Evolutionary conservation across 148 eudicot species (phyloP).

Genomic region (Dysphania ambrosioides): DNA sequence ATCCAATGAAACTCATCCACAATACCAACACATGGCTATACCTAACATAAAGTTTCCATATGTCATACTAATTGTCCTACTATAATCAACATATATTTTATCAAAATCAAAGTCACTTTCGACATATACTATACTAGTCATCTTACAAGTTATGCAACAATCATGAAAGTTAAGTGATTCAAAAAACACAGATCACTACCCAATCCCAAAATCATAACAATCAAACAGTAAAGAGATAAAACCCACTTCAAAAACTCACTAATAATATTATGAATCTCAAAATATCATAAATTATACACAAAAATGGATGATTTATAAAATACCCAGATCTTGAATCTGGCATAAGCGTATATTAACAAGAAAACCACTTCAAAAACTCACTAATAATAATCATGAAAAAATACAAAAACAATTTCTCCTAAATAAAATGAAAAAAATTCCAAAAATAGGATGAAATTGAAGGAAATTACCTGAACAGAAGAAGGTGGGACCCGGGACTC

Average conservation of each 20-base stretch:
- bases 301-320: neutral
- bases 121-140: neutral
- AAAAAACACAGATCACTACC: slow-evolving; percentile 2
- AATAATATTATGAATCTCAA: neutral
- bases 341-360: slow-evolving; percentile 3
- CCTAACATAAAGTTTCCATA: neutral
- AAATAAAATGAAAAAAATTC: neutral
- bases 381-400: neutral
- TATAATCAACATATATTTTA: neutral
- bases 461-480: slow-evolving; percentile 42
- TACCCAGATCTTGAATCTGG: slow-evolving; percentile 28
- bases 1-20: neutral
- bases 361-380: slow-evolving; percentile 19
- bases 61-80: neutral
- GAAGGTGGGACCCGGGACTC: slow-evolving; percentile 61
- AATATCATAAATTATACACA: too few relatives aligned
- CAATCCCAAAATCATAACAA: too few relatives aligned
- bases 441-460: neutral
- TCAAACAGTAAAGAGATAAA: slow-evolving; percentile 21
- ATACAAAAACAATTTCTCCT: neutral
- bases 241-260: neutral
- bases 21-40: neutral
- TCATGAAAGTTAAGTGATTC: neutral
- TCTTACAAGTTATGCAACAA: neutral
- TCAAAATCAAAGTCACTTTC: neutral